phyloP scores from a whole-genome alignment of 2,329 filamentous ascomycete genomes.

The Alternaria ethzedia region DNA sequence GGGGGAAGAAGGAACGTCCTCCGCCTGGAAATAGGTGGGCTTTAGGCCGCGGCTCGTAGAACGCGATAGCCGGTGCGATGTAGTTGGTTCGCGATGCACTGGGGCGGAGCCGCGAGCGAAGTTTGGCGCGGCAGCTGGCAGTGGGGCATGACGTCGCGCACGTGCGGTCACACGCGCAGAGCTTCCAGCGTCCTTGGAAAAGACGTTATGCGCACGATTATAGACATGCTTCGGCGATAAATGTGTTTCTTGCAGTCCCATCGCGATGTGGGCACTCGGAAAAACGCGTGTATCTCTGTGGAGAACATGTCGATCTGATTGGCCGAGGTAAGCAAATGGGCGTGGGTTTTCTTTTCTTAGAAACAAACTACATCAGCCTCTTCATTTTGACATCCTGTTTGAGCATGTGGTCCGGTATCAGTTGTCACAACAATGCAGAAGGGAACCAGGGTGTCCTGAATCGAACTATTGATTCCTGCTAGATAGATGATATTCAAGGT shows the following conservation, averaged over 20 bases:
- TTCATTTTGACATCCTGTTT: background rate
- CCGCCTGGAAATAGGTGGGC: background rate
- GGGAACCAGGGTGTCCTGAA: background rate
- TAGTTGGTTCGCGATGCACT: background rate
- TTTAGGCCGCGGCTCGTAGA: background rate
- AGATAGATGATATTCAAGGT: background rate
- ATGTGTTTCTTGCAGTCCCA: background rate
- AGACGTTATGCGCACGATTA: background rate
- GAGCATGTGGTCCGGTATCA: background rate
- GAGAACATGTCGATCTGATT: background rate
- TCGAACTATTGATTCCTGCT: background rate
- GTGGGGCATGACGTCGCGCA: constrained; percentile 12
- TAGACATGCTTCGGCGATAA: background rate
- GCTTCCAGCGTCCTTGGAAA: background rate
- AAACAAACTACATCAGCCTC: background rate
- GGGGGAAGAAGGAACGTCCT: background rate
- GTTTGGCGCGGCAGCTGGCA: background rate
- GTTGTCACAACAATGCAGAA: background rate
- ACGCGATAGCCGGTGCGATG: background rate
- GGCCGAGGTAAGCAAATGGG: background rate
- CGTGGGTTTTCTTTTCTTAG: background rate
- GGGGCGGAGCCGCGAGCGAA: constrained; percentile 2
- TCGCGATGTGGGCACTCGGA: background rate
- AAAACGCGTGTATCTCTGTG: background rate
- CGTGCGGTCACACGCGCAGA: background rate